A percentile compares a stretch with the other conserved stretches of the same genome.
Conservation (phyloP, 164 flowering plant genomes). For the Vitis rotundifolia region DNA sequence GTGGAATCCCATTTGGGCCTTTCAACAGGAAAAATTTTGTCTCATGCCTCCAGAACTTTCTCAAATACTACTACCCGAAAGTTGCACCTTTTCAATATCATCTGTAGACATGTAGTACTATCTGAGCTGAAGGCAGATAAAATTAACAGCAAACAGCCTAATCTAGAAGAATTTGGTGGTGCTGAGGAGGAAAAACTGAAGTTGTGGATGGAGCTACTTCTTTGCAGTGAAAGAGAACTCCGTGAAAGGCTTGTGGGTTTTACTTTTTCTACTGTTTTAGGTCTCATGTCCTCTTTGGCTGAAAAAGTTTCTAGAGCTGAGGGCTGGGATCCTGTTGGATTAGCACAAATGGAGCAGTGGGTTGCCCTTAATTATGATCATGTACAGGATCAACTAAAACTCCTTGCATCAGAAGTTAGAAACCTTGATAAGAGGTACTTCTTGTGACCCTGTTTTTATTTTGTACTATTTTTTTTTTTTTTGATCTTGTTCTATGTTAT, state of each 20-base stretch:
- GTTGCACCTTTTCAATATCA: slow-evolving; percentile 71
- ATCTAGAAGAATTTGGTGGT: slow-evolving; percentile 17
- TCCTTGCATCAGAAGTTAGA: slow-evolving; percentile 46
- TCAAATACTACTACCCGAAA: slow-evolving; percentile 47
- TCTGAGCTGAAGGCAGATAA: slow-evolving; percentile 44
- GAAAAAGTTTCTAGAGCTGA: slow-evolving; percentile 14
- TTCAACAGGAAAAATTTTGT: slow-evolving; percentile 32
- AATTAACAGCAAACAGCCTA: slow-evolving; percentile 17
- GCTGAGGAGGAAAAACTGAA: slow-evolving; percentile 31
- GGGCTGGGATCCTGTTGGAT: slow-evolving; percentile 65
- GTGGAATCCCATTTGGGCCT: slow-evolving; percentile 14
- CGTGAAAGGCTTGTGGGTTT: slow-evolving; percentile 70
- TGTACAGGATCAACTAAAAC: slow-evolving; percentile 38
- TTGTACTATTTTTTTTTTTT: background rate
- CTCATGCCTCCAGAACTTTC: slow-evolving; percentile 26
- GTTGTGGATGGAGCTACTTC: slow-evolving; percentile 57
- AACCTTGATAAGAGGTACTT: slow-evolving; percentile 43
- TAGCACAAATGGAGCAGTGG: slow-evolving; percentile 83
- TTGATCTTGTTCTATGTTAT: background rate
- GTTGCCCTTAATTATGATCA: slow-evolving; percentile 32
- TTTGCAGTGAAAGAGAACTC: slow-evolving; percentile 63
- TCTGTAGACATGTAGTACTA: slow-evolving; percentile 63
- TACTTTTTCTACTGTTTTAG: slow-evolving; percentile 44
- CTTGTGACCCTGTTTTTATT: background rate
- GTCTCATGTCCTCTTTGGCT: slow-evolving; percentile 23